Evolutionary conservation across 495 filamentous ascomycete genomes (phyloP), one percentile per base, ranked within the genome.

Genomic region (Amniculicola lignicola): DNA sequence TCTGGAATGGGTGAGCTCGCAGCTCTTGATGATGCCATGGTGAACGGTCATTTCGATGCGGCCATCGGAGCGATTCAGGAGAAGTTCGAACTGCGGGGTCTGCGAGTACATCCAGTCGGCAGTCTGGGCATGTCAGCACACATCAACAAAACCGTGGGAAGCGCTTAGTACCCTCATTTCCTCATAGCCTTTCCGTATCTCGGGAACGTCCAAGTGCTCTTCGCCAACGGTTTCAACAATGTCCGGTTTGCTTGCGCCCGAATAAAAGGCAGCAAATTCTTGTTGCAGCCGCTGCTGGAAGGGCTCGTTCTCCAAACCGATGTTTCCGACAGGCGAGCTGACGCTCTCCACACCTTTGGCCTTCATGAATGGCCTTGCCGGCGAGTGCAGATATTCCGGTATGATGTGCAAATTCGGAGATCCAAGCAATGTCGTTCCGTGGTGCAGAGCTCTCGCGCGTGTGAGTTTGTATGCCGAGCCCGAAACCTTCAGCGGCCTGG

Each of bases 381-480:
- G 87, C 49, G 87, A 88, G 29, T 78, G 77, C 49, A 98, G 67
- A 55, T 87, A 83, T 2, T 74, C 64, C 9, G 80, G 77, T 5
- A 96, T 82, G 31, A 72, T 67, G 24, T 73, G 62, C n/a, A 96
- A 72, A 62, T 90, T 83, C 4, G 81, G 81, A 9, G 84, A 86
- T 38, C 76, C 71, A 0, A 97, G 75, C 39, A 98, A 72, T 68
- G 89, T 92, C 0, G 93, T 98, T 3, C 89, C 93, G 68, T 98
- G 93, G 66, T 97, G 93, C 39, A 96, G 75, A 3, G 89, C 81
- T 39, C 90, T 79, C 29, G 77, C 69, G 16, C 87, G 72, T 2
- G 87, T 95, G 10, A 97, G 72, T 69, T 96, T 97, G 72, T 93
- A 97, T 15, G 93, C 93, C 1, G 88, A 93, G 1, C 93, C 93